Base-by-base conservation (phyloP, 2,329 filamentous ascomycete genomes). In the Gnomoniopsis smithogilvyi region DNA sequence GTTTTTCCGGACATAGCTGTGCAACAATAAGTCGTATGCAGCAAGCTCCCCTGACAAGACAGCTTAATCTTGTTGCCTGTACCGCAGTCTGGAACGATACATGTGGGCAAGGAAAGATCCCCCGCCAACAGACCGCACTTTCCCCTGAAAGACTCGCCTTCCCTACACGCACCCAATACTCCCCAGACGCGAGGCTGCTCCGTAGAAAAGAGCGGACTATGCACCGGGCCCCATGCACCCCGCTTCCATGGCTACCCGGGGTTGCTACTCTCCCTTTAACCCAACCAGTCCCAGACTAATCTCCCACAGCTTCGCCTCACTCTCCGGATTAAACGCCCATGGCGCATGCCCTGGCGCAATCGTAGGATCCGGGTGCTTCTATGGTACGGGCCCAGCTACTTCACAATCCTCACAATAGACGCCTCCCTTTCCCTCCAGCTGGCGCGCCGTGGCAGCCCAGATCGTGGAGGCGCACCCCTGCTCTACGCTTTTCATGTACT, bases 381-480 rank as follows among this genome's bases (percentile, higher is more conserved):
- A 10, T 46, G 63, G 59, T 17, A 65, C 67, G 38, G 67, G 65
- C 19, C 54, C 62, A 45, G 69, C 66, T 46, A 72, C 69, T n/a
- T 67, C 65, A 62, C 74, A 77, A 63, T 78, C 67, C 51, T 72
- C 70, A 36, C 78, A 63, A 65, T 76, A 80, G 58, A 67, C 67
- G 14, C 76, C 76, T 22, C 75, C 77, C 60, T 70, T 75, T 30
- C 68, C 72, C 63, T 76, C 72, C 63, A 72, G 75, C 47, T 73
- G 72, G 56, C 68, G 69, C 3, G 63, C 66, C 15, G 78, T 58
- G 4, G 73, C 75, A 0, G 73, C 76, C 64, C 69, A 76, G 6
- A 77, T 68, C 6, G 69, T 71, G 19, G 77, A 78, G 6, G 77
- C 73, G 51, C 75, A 75, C 7, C 77, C 78, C 64, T 79, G 77